Evolutionary conservation across 345 rosid species (phyloP).

Genomic region (Salix suchowensis): DNA sequence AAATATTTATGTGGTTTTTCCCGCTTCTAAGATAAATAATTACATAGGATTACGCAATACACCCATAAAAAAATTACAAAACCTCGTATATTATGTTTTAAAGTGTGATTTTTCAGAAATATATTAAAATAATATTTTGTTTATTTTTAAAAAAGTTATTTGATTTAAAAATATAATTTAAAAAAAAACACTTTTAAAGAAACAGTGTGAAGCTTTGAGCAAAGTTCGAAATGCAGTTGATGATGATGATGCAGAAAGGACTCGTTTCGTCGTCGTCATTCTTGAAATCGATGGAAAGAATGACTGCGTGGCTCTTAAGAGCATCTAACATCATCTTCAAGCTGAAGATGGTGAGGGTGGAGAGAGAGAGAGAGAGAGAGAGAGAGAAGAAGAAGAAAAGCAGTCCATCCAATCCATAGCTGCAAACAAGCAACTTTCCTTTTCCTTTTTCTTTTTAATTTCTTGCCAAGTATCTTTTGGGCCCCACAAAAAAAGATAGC

Average conservation of each 20-base stretch:
- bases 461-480: not conserved
- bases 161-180: no score
- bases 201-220: no score
- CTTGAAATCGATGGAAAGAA: not conserved
- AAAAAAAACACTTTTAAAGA: no score
- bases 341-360: not conserved
- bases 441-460: not conserved
- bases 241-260: constrained; percentile 19
- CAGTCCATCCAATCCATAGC: not conserved
- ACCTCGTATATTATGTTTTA: not conserved
- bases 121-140: no score
- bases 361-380: not conserved
- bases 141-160: no score
- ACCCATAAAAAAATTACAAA: not conserved
- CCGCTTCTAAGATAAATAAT: not conserved
- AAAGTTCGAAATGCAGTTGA: not conserved
- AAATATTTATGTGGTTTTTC: not conserved
- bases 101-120: no score
- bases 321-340: constrained; percentile 14
- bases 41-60: not conserved
- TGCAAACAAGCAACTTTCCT: not conserved
- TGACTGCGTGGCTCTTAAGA: constrained; percentile 22
- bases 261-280: not conserved
- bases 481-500: constrained; percentile 40
- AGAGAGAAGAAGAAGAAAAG: constrained; percentile 6